Base-by-base conservation (phyloP, 805 yeast species). In the Tanozyma kutaoensis region DNA sequence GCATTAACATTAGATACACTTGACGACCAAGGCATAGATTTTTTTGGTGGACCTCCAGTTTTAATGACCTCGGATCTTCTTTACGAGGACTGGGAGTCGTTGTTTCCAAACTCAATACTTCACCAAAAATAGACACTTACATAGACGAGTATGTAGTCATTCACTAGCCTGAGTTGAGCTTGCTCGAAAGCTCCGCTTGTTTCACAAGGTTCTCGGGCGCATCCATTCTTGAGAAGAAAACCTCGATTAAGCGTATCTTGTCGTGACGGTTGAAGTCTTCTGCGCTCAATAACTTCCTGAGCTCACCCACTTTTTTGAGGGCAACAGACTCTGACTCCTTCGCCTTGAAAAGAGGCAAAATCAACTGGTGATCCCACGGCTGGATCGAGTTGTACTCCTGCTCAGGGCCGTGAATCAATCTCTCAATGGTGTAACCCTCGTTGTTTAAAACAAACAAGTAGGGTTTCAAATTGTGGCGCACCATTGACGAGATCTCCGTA, bases 381-480 rank as follows among this genome's bases (percentile, higher is more conserved):
- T 75, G 82, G 43, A 76, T 69, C 39, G 66, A 69, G 50, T 76
- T 76, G 57, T 76, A 76, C 30, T 60, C 52, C 26, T 80, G 80
- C 17, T 56, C 55, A 40, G 58, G 68, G 48, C 82, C 82, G 55
- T 76, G 82, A 39, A 76, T 73, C 56, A 75, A 64, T 56, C 73
- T 70, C 55, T 75, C 82, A 46, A 75, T 75, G 41, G 84, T 75
- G 62, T 75, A 76, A 50, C 84, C 84, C 37, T 66, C 69, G 55
- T 76, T 76, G 60, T 75, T 76, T 47, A 76, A 61, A 19, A 76
- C 70, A 46, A 75, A 75, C 45, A 76, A 52, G 56, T 75, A 75
- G 43, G 81, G 81, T 36, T 63, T 71, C 43, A 71, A 60, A 34
- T 66, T 64, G 76, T 76, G 69, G 52, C 74, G 68, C 46, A 71